These are phyloP conservation scores for Hortiboletus campestris DNA, from an alignment of 768 basidiomycete species.

Conservation along the genomic window DNA sequence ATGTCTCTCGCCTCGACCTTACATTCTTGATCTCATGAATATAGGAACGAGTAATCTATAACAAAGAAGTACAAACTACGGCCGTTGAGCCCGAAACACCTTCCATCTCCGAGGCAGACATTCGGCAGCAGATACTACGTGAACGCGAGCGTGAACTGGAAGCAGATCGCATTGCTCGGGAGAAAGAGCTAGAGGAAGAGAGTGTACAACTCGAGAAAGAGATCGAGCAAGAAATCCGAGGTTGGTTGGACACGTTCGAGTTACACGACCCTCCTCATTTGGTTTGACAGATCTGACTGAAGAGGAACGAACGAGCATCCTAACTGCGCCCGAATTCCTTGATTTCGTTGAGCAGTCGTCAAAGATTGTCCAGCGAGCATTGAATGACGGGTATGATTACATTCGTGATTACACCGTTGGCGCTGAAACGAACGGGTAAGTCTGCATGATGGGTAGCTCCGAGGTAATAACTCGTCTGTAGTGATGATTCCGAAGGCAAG, in stretches of 20 bases:
- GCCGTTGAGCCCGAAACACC: conserved; percentile 56
- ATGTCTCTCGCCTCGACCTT: conserved; percentile 7
- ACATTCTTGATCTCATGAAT: not conserved
- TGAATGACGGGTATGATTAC: conserved; percentile 96
- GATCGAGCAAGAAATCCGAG: conserved; percentile 84
- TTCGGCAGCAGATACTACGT: conserved; percentile 62
- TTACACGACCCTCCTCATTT: not conserved
- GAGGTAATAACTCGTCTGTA: conserved; percentile 31
- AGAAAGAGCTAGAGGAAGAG: conserved; percentile 80
- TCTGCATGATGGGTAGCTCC: conserved; percentile 9
- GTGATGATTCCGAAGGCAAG: conserved; percentile 88
- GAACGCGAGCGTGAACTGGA: conserved; percentile 69
- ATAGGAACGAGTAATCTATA: conserved; percentile 78
- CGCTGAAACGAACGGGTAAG: conserved; percentile 79
- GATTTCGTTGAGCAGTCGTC: conserved; percentile 94
- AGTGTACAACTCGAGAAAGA: conserved; percentile 81
- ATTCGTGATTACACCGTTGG: conserved; percentile 95
- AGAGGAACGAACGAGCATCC: conserved; percentile 78
- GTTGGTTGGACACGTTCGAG: conserved; percentile 33
- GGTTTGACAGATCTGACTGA: conserved; percentile 69
- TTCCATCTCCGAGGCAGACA: conserved; percentile 62
- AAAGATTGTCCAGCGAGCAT: conserved; percentile 90
- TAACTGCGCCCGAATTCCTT: conserved; percentile 86
- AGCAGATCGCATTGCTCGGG: conserved; percentile 63
- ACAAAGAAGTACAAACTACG: conserved; percentile 82